Conservation (phyloP, 768 basidiomycete genomes). For the Boletus fagicola region DNA sequence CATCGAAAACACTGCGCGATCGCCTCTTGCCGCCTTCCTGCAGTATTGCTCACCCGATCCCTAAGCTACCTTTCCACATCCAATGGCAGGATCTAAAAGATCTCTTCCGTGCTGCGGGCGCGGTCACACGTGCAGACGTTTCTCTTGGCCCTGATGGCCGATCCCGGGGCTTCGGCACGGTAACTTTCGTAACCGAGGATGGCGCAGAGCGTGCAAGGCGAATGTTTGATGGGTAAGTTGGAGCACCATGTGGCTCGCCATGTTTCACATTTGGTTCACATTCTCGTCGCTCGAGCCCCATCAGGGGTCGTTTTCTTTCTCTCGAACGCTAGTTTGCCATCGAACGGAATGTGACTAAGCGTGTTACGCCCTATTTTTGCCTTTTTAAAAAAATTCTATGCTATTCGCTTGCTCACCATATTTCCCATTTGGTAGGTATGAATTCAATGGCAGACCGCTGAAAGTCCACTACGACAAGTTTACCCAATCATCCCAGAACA, state of each 20-base stretch:
- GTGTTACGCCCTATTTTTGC: background rate
- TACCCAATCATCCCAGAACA: constrained; percentile 38
- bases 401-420: constrained; percentile 7
- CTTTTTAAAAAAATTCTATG: background rate
- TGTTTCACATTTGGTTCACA: background rate
- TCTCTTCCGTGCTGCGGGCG: constrained; percentile 87
- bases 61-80: constrained; percentile 87
- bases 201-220: constrained; percentile 83
- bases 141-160: constrained; percentile 85
- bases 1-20: constrained; percentile 4
- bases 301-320: background rate
- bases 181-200: constrained; percentile 76
- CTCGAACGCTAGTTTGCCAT: background rate
- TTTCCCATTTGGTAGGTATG: constrained; percentile 52
- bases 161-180: constrained; percentile 90
- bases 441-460: constrained; percentile 81
- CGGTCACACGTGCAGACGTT: constrained; percentile 88
- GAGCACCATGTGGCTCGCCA: background rate
- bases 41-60: constrained; percentile 18
- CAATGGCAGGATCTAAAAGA: constrained; percentile 99
- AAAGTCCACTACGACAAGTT: constrained; percentile 94
- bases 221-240: constrained; percentile 86
- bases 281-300: background rate
- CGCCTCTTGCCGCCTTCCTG: background rate
- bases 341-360: background rate